phyloP scores from a whole-genome alignment of 2,329 filamentous ascomycete species.

The Pseudonectria buxi region DNA sequence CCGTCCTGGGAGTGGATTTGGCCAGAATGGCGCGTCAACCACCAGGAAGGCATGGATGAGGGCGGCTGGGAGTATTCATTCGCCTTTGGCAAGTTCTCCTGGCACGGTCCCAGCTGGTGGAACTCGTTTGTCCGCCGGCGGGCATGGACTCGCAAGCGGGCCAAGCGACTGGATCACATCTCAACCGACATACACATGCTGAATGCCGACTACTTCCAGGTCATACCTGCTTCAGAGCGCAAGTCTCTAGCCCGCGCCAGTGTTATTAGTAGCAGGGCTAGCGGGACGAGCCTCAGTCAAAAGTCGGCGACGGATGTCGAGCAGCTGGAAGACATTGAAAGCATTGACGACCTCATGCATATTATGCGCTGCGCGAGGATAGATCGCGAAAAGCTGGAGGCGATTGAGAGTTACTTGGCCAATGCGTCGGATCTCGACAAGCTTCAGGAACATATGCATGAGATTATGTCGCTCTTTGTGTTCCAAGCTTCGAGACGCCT shows the following conservation, averaged over 20 bases:
- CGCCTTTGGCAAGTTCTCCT: slow-evolving; percentile 70
- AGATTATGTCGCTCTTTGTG: slow-evolving; percentile 79
- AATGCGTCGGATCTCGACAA: slow-evolving; percentile 71
- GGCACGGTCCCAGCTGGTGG: slow-evolving; percentile 90
- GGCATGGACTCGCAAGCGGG: slow-evolving; percentile 77
- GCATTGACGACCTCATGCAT: slow-evolving; percentile 62
- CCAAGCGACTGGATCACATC: slow-evolving; percentile 45
- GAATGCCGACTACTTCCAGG: slow-evolving; percentile 72
- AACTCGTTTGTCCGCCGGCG: slow-evolving; percentile 89
- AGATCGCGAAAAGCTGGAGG: slow-evolving; percentile 86
- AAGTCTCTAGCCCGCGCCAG: slow-evolving; percentile 26
- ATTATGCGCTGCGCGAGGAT: slow-evolving; percentile 65
- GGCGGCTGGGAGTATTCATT: slow-evolving; percentile 97
- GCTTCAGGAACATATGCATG: slow-evolving; percentile 69
- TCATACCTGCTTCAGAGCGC: slow-evolving; percentile 49
- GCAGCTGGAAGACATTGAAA: slow-evolving; percentile 51
- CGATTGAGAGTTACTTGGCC: slow-evolving; percentile 73
- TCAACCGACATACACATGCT: slow-evolving; percentile 56
- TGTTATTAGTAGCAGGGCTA: slow-evolving; percentile 26
- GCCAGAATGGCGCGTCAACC: slow-evolving; percentile 57
- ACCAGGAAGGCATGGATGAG: slow-evolving; percentile 72
- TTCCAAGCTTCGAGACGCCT: slow-evolving; percentile 83
- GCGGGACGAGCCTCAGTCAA: slow-evolving; percentile 32
- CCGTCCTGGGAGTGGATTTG: slow-evolving; percentile 89
- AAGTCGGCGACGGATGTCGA: slow-evolving; percentile 36